Percentiles rank a stretch among this genome's conserved stretches.
Conservation (phyloP, 805 yeast genomes). For the Wickerhamiella spandovensis region DNA sequence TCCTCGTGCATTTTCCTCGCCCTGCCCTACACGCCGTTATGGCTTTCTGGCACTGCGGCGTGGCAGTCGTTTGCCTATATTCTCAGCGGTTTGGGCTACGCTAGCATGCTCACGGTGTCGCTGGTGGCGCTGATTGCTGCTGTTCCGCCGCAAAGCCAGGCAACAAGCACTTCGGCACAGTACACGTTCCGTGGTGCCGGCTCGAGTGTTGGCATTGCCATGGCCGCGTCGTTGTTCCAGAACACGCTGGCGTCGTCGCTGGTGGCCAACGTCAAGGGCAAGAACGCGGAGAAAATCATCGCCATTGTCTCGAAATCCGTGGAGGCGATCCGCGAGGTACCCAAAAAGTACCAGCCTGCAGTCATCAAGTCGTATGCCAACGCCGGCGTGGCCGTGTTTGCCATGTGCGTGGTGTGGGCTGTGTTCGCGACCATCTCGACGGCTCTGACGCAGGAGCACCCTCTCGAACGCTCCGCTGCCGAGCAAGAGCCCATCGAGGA, state of each 20-base stretch:
- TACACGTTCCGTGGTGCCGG: constrained; percentile 82
- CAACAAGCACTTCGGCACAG: constrained; percentile 78
- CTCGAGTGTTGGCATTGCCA: constrained; percentile 67
- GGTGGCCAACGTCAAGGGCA: constrained; percentile 21
- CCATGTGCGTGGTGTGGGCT: constrained; percentile 31
- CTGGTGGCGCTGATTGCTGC: constrained; percentile 65
- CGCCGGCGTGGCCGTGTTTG: constrained; percentile 39
- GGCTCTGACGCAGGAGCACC: constrained; percentile 41
- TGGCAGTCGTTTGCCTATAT: constrained; percentile 29
- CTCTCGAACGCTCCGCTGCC: constrained; percentile 9
- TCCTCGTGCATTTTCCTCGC: constrained; percentile 33
- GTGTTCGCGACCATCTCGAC: constrained; percentile 31
- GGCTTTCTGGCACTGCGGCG: constrained; percentile 39
- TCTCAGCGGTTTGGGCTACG: constrained; percentile 52
- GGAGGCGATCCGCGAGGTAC: constrained; percentile 36
- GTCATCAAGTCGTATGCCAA: constrained; percentile 33
- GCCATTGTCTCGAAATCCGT: constrained; percentile 37
- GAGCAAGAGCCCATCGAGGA: background rate
- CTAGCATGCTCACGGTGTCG: constrained; percentile 56
- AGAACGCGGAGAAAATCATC: constrained; percentile 26
- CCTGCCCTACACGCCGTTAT: constrained; percentile 35
- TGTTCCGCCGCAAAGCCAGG: constrained; percentile 56
- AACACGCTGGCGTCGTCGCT: constrained; percentile 28
- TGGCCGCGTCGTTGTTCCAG: constrained; percentile 56
- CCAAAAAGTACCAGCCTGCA: constrained; percentile 30